Evolutionary conservation across 2,329 filamentous ascomycete genomes (phyloP), one percentile per base, ranked within the genome.

Genomic region (Chalara sp.): DNA sequence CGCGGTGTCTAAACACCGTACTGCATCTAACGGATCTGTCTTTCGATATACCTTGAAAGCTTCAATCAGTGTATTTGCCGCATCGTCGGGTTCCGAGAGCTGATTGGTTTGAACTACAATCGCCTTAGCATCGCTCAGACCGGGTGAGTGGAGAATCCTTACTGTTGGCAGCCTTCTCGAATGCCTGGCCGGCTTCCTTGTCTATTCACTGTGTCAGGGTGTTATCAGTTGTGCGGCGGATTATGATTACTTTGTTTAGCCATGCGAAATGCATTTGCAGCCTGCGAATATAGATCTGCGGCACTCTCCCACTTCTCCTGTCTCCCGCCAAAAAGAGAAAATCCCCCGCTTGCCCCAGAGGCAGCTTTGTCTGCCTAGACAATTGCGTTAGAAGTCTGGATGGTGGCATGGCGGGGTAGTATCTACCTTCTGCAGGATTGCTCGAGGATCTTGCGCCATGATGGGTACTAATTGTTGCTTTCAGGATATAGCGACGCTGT

Each of bases 1-100:
- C 40, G 90, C 87, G 58, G 83, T 73, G 57, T 89, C 81, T 50
- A 96, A 74, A 64, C 88, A 90, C 55, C 88, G 77, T 42, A 86
- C 88, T 12, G 91, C 92, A 63, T 92, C 86, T 65, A 89, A 78
- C 21, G 90, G 90, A 62, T 88, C 83, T 48, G 87, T 83, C 71
- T 90, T 95, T 63, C 86, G 81, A 73, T 96, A 97, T 53, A 89
- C 86, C 75, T 97, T 96, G 79, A 91, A 97, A 48, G 93, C 93
- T 68, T 97, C 91, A 63, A 86, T 81, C 54, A 90, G 75, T 45
- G 86, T 86, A 70, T 95, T 95, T 57, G 92, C 91, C 45, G 90
- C 89, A 66, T 97, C 93, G 67, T 95, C 89, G 41, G 87, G 88
- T 65, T 97, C 91, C 66, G 90, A 95, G 47, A 97, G 79, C 62